These are phyloP conservation scores for Fomitopsis serialis DNA, from an alignment of 768 basidiomycete species.

Conservation along the genomic window DNA sequence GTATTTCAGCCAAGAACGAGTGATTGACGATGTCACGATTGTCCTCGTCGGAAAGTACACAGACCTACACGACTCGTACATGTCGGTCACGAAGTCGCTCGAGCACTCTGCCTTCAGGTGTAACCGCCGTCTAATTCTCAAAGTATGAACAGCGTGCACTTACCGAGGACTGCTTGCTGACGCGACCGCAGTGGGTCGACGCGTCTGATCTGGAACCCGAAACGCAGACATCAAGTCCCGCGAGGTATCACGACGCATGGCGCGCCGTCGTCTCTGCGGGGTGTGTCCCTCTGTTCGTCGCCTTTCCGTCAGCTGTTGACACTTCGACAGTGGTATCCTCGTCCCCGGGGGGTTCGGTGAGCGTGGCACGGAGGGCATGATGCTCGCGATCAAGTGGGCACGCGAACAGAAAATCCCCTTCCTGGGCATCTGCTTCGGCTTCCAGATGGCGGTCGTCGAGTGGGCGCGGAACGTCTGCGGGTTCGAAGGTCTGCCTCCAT, in stretches of 20 bases:
- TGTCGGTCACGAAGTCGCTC: constrained; percentile 94
- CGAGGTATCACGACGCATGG: constrained; percentile 95
- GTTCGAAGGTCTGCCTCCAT: constrained; percentile 43
- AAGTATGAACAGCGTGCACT: constrained; percentile 42
- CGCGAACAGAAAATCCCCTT: constrained; percentile 93
- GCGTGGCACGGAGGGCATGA: constrained; percentile 96
- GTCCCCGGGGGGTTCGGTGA: constrained; percentile 95
- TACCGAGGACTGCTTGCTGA: too few species aligned
- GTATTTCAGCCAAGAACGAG: constrained; percentile 75
- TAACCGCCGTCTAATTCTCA: constrained; percentile 73
- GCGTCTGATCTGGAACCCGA: constrained; percentile 86
- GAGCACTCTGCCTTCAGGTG: constrained; percentile 97
- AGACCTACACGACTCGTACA: constrained; percentile 94
- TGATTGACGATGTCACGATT: constrained; percentile 85
- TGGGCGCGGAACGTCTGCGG: constrained; percentile 85
- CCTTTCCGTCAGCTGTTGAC: neutral
- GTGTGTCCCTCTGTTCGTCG: constrained; percentile 37
- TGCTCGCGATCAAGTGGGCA: constrained; percentile 96
- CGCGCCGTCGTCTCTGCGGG: constrained; percentile 83
- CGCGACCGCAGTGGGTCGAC: constrained; percentile 78
- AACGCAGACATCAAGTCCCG: constrained; percentile 73
- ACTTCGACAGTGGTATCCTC: constrained; percentile 72
- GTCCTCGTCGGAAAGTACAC: constrained; percentile 98
- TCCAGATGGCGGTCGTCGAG: constrained; percentile 95
- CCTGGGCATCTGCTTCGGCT: constrained; percentile 94